Base-by-base conservation (phyloP, 495 filamentous ascomycete species). In the Haplographium delicatum region DNA sequence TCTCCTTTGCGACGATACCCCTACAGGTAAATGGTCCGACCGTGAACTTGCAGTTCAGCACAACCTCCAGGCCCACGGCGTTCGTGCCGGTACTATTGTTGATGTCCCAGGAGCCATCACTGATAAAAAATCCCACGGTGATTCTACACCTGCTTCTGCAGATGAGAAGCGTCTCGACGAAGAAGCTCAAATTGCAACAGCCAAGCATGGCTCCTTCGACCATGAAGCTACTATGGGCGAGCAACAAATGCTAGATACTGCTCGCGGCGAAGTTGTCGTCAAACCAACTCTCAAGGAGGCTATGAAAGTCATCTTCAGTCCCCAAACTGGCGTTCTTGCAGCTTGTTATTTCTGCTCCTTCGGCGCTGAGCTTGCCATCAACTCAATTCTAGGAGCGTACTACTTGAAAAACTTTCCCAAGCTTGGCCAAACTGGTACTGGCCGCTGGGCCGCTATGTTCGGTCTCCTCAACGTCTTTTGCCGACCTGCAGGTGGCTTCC, bases 401-500 rank as follows among this genome's bases (percentile, higher is more conserved):
- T 95, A 94, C 68, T 60, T 75, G 34, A 72, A 82, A 47, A 86
- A 89, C 63, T 94, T 94, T 72, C 81, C 83, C 1, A 41, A 63
- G 10, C 81, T 95, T 40, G 78, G 78, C 4, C 87, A 91, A 64
- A 91, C 88, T 7, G 66, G 73, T 20, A 80, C 84, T 5, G 80
- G 86, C 2, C 75, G 79, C 56, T 94, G 85, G 83, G 86, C 88
- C 0, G 87, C 90, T 47, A 91, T 94, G 82, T 96, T 94, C 62
- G 90, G 90, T 8, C 82, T 96, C 42, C 70, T 96, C 23, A 95
- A 96, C 65, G 69, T 91, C 27, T 65, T 85, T 47, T 86, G 78
- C 47, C 78, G 90, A 1, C 90, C 90, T 0, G 58, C 80, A 0
- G 90, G 90, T 37, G 90, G 90, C 1, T 73, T 87, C 13, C 51